Conservation (phyloP, 306 rosid species). For the Calophaca sinica region DNA sequence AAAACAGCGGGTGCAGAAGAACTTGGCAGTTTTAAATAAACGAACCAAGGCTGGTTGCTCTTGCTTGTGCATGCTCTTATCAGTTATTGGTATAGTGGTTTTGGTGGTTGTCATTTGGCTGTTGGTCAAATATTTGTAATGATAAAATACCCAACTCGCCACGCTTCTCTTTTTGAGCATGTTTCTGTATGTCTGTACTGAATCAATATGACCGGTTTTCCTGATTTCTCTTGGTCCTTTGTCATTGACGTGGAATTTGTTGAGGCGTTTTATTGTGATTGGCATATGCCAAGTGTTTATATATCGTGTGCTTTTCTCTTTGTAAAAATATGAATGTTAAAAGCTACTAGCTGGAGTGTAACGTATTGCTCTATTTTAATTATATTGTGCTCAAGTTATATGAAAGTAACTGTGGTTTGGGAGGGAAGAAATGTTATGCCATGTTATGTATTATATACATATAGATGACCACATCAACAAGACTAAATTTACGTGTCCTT, state of each 20-base stretch:
- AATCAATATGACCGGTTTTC: conserved; percentile 30
- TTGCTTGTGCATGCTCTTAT: conserved; percentile 79
- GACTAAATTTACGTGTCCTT: background rate
- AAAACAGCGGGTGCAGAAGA: conserved; percentile 91
- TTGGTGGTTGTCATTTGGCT: conserved; percentile 64
- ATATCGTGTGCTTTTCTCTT: background rate
- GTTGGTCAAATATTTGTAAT: conserved; percentile 71
- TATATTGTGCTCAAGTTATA: conserved; percentile 11
- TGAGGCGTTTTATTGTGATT: conserved; percentile 32
- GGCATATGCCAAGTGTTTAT: conserved; percentile 29
- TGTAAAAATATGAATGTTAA: conserved; percentile 25
- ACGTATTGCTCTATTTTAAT: conserved; percentile 17
- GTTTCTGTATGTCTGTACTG: conserved; percentile 42
- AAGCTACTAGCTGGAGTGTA: conserved; percentile 22
- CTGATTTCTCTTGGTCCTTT: conserved; percentile 23
- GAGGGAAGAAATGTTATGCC: background rate
- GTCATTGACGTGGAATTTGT: conserved; percentile 19
- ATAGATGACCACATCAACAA: too few species aligned
- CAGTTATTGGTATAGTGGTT: conserved; percentile 72
- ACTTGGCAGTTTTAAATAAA: conserved; percentile 78
- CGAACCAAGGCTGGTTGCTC: conserved; percentile 86
- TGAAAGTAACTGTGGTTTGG: conserved; percentile 7
- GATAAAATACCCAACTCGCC: conserved; percentile 6
- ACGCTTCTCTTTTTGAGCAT: background rate
- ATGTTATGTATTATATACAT: background rate